These are phyloP conservation scores for sunflower (Helianthus annuus) DNA, from an alignment of 129 eudicot species.

Conservation along the genomic window DNA sequence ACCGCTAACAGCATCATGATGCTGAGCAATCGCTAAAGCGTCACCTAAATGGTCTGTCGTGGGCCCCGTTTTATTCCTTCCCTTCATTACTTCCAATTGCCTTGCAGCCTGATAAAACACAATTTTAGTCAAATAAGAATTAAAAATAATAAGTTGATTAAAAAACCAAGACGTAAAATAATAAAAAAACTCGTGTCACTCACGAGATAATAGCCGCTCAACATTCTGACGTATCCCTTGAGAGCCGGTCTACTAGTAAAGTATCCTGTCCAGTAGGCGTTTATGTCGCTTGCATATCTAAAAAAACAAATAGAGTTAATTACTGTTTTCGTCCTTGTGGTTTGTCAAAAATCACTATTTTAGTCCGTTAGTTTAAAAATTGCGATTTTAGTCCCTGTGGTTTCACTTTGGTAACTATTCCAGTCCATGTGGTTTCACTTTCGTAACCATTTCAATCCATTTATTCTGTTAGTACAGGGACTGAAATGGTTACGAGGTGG, in stretches of 20 bases:
- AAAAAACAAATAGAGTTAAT: slow-evolving; percentile 7
- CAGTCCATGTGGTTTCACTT: no score
- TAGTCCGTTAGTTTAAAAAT: no score
- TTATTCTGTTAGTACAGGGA: no score
- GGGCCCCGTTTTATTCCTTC: slow-evolving; percentile 66
- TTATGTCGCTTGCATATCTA: slow-evolving; percentile 83
- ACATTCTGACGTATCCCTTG: slow-evolving; percentile 76
- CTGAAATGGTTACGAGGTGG: no score
- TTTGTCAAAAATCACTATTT: no score
- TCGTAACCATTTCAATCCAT: no score
- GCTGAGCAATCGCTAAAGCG: slow-evolving; percentile 88
- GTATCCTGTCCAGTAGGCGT: slow-evolving; percentile 97
- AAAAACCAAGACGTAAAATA: slow-evolving; percentile 9
- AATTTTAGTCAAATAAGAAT: not conserved
- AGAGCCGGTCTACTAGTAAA: slow-evolving; percentile 84
- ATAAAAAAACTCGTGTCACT: slow-evolving; percentile 6
- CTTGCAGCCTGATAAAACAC: slow-evolving; percentile 77
- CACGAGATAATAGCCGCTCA: slow-evolving; percentile 92
- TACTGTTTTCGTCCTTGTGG: no score
- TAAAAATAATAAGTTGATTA: no score
- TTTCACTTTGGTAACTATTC: no score
- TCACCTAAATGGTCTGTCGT: slow-evolving; percentile 73
- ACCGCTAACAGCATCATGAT: slow-evolving; percentile 94
- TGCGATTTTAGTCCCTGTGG: no score
- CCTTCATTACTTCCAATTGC: slow-evolving; percentile 76